Conservation (phyloP, 768 basidiomycete species). For the Amanita thiersii region DNA sequence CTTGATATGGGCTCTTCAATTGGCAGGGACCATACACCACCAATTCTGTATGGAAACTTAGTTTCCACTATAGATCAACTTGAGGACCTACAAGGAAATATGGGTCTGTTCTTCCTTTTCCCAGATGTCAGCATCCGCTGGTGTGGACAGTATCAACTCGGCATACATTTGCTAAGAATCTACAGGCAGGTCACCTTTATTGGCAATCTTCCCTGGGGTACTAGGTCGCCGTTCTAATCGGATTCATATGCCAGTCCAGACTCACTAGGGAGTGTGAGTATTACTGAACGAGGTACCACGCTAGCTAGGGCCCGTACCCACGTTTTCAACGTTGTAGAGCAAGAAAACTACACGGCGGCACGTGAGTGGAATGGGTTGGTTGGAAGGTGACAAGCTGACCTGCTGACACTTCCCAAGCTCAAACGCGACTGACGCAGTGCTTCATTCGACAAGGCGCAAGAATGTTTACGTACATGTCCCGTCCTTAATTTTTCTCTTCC, state of each 20-base stretch:
- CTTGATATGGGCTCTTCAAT: constrained; percentile 60
- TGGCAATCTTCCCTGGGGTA: constrained; percentile 10
- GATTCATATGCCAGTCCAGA: constrained; percentile 22
- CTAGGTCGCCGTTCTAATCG: constrained; percentile 1
- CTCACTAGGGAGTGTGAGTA: constrained; percentile 37
- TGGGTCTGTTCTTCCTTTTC: constrained; percentile 84
- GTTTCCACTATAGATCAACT: constrained; percentile 77
- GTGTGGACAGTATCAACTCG: constrained; percentile 69
- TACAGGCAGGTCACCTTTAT: constrained; percentile 49
- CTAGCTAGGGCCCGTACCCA: constrained; percentile 69
- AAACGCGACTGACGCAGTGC: constrained; percentile 41
- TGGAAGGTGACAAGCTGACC: not conserved
- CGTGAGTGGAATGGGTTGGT: constrained; percentile 39
- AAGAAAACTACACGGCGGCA: constrained; percentile 68
- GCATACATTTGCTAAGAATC: constrained; percentile 65
- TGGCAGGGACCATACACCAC: constrained; percentile 38
- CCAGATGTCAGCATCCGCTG: constrained; percentile 84
- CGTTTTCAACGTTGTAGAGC: constrained; percentile 71
- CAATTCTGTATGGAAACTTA: constrained; percentile 76
- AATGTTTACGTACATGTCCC: constrained; percentile 34
- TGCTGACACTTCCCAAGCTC: constrained; percentile 20
- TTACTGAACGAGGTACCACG: constrained; percentile 52
- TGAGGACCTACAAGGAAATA: constrained; percentile 72
- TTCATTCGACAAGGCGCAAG: constrained; percentile 48
- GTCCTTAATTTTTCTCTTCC: constrained; percentile 10